Percentiles rank a stretch among this genome's conserved stretches.
Evolutionary conservation across 148 eudicot genomes (phyloP).

Genomic region (Fallopia convolvulus): DNA sequence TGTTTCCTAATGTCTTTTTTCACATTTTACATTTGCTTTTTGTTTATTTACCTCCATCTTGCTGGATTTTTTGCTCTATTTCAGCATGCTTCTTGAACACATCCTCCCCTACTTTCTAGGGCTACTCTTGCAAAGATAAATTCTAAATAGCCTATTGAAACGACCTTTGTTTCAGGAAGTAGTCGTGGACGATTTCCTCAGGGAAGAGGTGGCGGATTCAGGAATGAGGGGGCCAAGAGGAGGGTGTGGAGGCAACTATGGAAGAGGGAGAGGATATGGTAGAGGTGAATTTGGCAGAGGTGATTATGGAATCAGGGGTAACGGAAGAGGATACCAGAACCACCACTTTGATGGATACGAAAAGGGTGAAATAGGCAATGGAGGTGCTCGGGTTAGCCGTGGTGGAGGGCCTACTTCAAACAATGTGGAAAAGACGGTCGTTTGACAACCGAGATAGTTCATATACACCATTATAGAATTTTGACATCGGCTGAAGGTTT

Average conservation of each 20-base stretch:
- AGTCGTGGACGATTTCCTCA: conserved; percentile 48
- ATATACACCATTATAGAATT: not conserved
- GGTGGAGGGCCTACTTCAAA: conserved; percentile 33
- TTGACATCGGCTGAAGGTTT: conserved; percentile 1
- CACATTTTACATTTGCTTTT: not conserved
- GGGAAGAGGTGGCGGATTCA: conserved; percentile 62
- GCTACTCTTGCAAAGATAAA: not conserved
- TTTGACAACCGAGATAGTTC: conserved; percentile 19
- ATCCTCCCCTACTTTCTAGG: not conserved
- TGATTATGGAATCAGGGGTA: conserved; percentile 47
- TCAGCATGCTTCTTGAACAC: not conserved
- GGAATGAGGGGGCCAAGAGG: conserved; percentile 56
- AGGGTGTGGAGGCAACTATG: conserved; percentile 57
- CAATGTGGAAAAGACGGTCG: conserved; percentile 31
- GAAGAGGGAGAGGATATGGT: conserved; percentile 53
- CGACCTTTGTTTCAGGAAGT: conserved; percentile 26
- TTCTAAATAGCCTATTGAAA: no score
- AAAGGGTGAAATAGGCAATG: conserved; percentile 23
- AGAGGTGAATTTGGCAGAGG: conserved; percentile 29
- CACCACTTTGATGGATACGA: conserved; percentile 53
- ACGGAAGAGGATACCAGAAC: conserved; percentile 34
- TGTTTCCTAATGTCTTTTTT: no score
- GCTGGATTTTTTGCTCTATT: not conserved
- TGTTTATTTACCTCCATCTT: not conserved
- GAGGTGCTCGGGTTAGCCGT: conserved; percentile 40